These are phyloP conservation scores for Solanum arcanum DNA, from an alignment of 257 asterid species.

Conservation along the genomic window DNA sequence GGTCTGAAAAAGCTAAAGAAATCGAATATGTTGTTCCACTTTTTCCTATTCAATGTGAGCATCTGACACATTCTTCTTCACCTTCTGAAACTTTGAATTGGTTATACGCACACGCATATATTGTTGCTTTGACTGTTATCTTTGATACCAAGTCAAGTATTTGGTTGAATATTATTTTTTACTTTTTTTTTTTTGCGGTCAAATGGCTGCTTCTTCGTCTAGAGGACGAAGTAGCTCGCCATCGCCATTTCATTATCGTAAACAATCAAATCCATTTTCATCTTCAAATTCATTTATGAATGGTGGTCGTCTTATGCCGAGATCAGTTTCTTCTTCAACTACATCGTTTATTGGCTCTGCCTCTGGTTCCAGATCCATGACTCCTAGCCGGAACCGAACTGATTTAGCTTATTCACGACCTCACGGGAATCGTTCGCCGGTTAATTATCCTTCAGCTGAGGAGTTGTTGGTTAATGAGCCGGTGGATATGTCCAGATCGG, in stretches of 20 bases:
- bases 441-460: slow-evolving; percentile 50
- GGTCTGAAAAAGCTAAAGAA: slow-evolving; percentile 15
- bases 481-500: slow-evolving; percentile 61
- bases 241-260: slow-evolving; percentile 50
- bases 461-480: slow-evolving; percentile 58
- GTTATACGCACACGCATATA: background rate
- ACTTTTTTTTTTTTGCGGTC: background rate
- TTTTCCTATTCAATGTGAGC: slow-evolving; percentile 49
- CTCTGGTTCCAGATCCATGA: slow-evolving; percentile 70
- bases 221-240: slow-evolving; percentile 90
- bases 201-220: slow-evolving; percentile 87
- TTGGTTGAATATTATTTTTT: background rate
- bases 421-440: slow-evolving; percentile 36
- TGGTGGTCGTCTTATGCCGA: slow-evolving; percentile 48
- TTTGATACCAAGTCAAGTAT: background rate
- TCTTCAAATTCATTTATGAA: slow-evolving; percentile 82
- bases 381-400: slow-evolving; percentile 30
- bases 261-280: slow-evolving; percentile 58
- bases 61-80: slow-evolving; percentile 61
- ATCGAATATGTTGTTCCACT: slow-evolving; percentile 20
- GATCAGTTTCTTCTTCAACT: slow-evolving; percentile 55
- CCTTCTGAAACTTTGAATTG: background rate
- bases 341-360: slow-evolving; percentile 53
- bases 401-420: slow-evolving; percentile 25
- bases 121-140: background rate